These are phyloP conservation scores for Saccharomyces pastorianus DNA, from an alignment of 1,139 yeast species.

Conservation along the genomic window DNA sequence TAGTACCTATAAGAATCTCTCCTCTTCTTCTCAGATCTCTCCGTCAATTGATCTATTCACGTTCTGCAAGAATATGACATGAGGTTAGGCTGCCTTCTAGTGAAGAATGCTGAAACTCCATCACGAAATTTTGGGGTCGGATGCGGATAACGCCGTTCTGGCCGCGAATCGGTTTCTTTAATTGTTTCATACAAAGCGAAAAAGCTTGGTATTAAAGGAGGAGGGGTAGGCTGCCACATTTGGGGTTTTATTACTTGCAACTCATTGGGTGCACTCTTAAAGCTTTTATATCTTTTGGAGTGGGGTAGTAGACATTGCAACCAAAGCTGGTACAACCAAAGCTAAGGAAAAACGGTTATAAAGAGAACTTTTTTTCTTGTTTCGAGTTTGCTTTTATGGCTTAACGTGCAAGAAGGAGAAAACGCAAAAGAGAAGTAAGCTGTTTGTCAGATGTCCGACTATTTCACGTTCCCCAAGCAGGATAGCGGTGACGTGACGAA, in stretches of 20 bases:
- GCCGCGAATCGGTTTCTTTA: neutral
- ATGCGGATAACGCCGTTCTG: neutral
- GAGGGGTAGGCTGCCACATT: no score
- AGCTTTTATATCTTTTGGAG: neutral
- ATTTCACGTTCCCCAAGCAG: constrained; percentile 1
- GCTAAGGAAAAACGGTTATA: neutral
- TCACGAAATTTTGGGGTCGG: neutral
- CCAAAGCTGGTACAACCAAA: no score
- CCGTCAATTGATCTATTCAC: no score
- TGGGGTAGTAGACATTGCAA: no score
- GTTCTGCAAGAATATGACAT: no score
- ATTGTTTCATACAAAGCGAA: neutral
- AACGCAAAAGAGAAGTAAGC: no score
- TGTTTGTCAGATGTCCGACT: neutral
- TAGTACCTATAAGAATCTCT: no score
- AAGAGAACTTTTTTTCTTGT: neutral
- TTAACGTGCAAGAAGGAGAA: neutral
- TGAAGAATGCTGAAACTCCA: neutral
- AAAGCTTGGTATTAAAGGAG: neutral
- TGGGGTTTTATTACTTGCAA: neutral
- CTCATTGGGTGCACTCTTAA: neutral
- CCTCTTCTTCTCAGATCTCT: no score
- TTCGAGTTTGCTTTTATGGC: neutral
- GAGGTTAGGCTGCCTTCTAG: neutral
- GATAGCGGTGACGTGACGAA: neutral